Base-by-base conservation (phyloP, 371 early-diverging fungal species). In the Mucor ambiguus region DNA sequence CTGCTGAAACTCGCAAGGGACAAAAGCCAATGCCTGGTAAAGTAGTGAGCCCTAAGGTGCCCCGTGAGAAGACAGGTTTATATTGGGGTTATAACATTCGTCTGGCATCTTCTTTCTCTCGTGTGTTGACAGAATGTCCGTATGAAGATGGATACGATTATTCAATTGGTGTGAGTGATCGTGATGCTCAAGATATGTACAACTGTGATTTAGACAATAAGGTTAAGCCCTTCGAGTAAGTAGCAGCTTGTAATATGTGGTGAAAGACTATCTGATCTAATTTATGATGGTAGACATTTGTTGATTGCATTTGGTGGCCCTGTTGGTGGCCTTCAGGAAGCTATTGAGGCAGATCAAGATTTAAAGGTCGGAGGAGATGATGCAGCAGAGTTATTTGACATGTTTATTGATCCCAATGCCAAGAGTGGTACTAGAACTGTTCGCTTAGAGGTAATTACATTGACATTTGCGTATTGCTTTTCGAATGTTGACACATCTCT, bases 31-130 rank as follows among this genome's bases (percentile, higher is more conserved):
- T 85, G 26, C 67, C 76, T 46, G 91, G 85, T 44, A 84, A 80
- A n/a, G 87, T 86, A 0, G 89, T 91, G 24, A 86, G 88, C 32
- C 89, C 89, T 30, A 82, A 83, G 55, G 71, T 71, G 9, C 93
- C 93, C 5, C 68, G 85, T 29, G 89, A 89, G 69, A 79, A 82
- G 64, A 69, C 72, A 1, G 91, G 91, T 6, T 62, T 89, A n/a
- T 92, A 91, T 70, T 93, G 93, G 93, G 93, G 93, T 3, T 93
- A 89, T 68, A 76, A 79, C 52, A 87, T 91, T 54, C 80, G 92
- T 22, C 58, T 89, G 29, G 90, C 92, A 3, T 80, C 82, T n/a
- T 76, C 84, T 0, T 74, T 91, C 35, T 85, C 85, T 52, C 80
- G 87, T 63, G 85, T 90, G 4, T 81, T 91, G 58, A 82, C 84